phyloP scores from a whole-genome alignment of 2,329 filamentous ascomycete genomes.

The Diaporthe sp. region DNA sequence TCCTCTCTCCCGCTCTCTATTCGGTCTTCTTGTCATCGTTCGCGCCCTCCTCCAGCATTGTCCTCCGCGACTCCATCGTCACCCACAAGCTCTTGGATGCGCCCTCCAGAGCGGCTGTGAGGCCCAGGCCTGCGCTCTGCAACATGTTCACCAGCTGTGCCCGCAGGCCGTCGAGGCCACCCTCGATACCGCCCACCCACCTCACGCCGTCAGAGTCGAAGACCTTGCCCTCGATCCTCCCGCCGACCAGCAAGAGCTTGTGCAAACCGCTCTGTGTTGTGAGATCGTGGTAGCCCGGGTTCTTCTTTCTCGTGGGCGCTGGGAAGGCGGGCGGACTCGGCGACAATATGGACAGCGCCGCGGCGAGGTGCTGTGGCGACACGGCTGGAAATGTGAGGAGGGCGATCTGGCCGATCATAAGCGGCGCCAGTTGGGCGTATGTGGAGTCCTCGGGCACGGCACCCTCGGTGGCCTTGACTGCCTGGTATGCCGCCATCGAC shows the following conservation, averaged over 20 bases:
- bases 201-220: conserved; percentile 81
- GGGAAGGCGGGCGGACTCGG: conserved; percentile 82
- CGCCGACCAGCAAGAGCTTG: conserved; percentile 89
- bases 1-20: conserved; percentile 34
- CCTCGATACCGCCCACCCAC: conserved; percentile 81
- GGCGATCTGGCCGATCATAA: conserved; percentile 86
- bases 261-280: conserved; percentile 84
- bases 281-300: conserved; percentile 85
- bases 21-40: conserved; percentile 48
- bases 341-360: conserved; percentile 82
- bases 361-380: conserved; percentile 86
- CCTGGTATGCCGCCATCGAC: conserved; percentile 66
- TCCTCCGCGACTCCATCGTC: conserved; percentile 85
- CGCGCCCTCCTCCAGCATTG: conserved; percentile 75
- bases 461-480: conserved; percentile 56
- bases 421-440: conserved; percentile 75
- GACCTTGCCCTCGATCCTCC: conserved; percentile 86
- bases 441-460: conserved; percentile 54
- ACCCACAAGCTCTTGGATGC: conserved; percentile 87
- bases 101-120: conserved; percentile 85
- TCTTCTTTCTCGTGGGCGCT: conserved; percentile 80
- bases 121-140: conserved; percentile 81
- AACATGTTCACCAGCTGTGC: conserved; percentile 86
- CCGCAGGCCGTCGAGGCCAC: conserved; percentile 84
- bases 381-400: conserved; percentile 85